phyloP scores from a whole-genome alignment of 2,329 filamentous ascomycete species.

The Penicillium psychrosexuale region DNA sequence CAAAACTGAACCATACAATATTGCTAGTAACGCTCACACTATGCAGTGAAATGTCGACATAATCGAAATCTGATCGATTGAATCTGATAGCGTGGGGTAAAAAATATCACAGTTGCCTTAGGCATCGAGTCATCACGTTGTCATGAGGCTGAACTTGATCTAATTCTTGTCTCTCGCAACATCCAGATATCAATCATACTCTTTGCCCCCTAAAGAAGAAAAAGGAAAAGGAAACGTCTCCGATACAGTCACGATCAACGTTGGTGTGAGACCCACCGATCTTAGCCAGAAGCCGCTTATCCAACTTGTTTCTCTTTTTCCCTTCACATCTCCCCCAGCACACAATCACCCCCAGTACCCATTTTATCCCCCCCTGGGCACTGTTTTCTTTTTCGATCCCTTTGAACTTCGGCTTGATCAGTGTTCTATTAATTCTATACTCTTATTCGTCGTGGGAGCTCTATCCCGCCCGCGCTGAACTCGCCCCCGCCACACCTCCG shows the following conservation, averaged over 20 bases:
- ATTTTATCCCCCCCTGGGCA: background rate
- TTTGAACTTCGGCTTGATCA: background rate
- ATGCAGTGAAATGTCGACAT: background rate
- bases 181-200: background rate
- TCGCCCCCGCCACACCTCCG: constrained; percentile 16
- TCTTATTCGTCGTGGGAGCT: constrained; percentile 9
- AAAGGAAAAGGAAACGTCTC: background rate
- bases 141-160: constrained; percentile 1
- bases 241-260: constrained; percentile 2
- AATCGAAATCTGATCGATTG: background rate
- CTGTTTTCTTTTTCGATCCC: background rate
- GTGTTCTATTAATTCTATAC: constrained; percentile 2
- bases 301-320: constrained; percentile 27
- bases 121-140: background rate
- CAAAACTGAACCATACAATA: background rate
- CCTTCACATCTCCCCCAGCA: constrained; percentile 12
- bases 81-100: constrained; percentile 8
- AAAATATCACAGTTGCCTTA: background rate
- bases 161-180: background rate
- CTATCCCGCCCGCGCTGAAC: constrained; percentile 10
- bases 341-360: constrained; percentile 13
- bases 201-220: background rate
- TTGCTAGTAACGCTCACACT: background rate
- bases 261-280: constrained; percentile 9
- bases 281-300: constrained; percentile 19